Percentiles rank a stretch among this genome's conserved stretches.
phyloP scores from a whole-genome alignment of 108 stramenopile species.

The Bacterosira constricta region DNA sequence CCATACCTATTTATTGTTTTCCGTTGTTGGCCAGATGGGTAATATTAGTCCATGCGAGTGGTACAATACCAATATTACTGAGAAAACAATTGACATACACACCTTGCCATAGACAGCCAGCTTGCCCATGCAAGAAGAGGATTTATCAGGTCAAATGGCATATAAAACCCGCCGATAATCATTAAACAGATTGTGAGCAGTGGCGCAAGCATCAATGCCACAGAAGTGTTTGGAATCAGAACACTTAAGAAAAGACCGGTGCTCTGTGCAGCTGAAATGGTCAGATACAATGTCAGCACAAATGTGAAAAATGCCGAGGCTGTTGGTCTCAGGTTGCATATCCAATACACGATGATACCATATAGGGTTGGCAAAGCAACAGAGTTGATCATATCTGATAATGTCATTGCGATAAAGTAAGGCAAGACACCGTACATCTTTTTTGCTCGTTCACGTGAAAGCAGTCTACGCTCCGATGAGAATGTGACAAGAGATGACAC shows the following conservation, averaged over 20 bases:
- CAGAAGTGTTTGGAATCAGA: slow-evolving; percentile 55
- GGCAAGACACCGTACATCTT: slow-evolving; percentile 84
- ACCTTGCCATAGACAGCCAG: slow-evolving; percentile 68
- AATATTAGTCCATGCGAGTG: no score
- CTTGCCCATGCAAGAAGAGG: slow-evolving; percentile 60
- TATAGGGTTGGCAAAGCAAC: slow-evolving; percentile 62
- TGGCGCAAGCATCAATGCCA: slow-evolving; percentile 71
- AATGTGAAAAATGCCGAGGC: slow-evolving; percentile 59
- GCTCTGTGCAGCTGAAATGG: slow-evolving; percentile 67
- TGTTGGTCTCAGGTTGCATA: slow-evolving; percentile 55
- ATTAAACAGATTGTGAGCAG: slow-evolving; percentile 70
- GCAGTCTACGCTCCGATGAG: slow-evolving; percentile 61
- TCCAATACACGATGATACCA: slow-evolving; percentile 67
- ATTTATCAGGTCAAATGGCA: slow-evolving; percentile 64
- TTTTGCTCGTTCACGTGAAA: slow-evolving; percentile 77
- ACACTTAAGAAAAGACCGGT: slow-evolving; percentile 74
- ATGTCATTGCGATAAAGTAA: slow-evolving; percentile 76
- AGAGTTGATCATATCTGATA: slow-evolving; percentile 73
- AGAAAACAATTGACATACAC: no score
- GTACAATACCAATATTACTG: no score
- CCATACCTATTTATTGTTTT: no score
- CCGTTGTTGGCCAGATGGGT: no score
- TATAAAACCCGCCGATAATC: slow-evolving; percentile 80
- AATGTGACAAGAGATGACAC: slow-evolving; percentile 61
- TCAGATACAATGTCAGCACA: slow-evolving; percentile 62